Conservation (phyloP, 371 early-diverging fungal genomes). For the Circinella minor region DNA sequence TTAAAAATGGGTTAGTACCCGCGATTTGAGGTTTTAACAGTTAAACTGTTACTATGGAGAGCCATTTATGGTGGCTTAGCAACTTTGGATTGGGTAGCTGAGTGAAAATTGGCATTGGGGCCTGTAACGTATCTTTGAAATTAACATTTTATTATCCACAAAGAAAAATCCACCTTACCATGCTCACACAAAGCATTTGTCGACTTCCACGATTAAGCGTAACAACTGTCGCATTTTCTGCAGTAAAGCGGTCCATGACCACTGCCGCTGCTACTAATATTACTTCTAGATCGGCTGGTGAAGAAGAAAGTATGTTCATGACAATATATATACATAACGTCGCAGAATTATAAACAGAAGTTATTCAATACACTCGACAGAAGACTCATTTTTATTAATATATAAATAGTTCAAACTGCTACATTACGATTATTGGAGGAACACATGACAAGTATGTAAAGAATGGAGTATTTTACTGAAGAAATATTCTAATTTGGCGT, state of each 20-base stretch:
- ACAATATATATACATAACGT: not conserved
- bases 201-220: constrained; percentile 5
- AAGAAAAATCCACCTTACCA: not conserved
- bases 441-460: not conserved
- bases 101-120: not conserved
- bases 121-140: not conserved
- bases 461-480: not conserved
- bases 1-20: too few species aligned
- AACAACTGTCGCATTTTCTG: not conserved
- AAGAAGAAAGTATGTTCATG: constrained; percentile 4
- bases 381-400: not conserved
- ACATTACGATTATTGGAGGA: constrained; percentile 10
- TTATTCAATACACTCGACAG: not conserved
- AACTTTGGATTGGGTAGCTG: not conserved
- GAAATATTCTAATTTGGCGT: too few species aligned
- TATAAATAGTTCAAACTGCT: not conserved
- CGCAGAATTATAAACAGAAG: not conserved
- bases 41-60: too few species aligned
- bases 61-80: constrained; percentile 1
- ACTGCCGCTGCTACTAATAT: not conserved
- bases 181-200: not conserved
- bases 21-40: too few species aligned
- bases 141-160: not conserved
- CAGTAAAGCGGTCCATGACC: not conserved
- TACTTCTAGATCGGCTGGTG: not conserved